These are phyloP conservation scores for Colletotrichum tanaceti DNA, from an alignment of 2,329 filamentous ascomycete species.

Conservation along the genomic window DNA sequence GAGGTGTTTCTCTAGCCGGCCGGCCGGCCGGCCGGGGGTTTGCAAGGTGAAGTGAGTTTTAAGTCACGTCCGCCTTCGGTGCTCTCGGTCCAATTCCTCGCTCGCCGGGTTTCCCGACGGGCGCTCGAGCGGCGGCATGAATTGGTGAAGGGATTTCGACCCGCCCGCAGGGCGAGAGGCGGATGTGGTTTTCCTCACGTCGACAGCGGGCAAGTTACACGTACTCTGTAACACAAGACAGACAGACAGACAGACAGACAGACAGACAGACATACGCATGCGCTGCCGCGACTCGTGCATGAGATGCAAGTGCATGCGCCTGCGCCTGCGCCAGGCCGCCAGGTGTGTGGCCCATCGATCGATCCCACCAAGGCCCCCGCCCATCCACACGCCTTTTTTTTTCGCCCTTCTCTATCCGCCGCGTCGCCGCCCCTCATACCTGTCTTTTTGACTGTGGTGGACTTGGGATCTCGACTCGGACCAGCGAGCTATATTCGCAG, in stretches of 20 bases:
- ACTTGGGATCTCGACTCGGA: constrained; percentile 15
- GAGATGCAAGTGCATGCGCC: constrained; percentile 30
- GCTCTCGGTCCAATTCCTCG: constrained; percentile 36
- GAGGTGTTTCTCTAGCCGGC: constrained; percentile 3
- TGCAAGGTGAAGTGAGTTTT: constrained; percentile 12
- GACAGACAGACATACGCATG: too few relatives aligned
- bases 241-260: constrained; percentile 1
- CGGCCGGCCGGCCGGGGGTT: constrained; percentile 4
- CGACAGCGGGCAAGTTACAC: not conserved
- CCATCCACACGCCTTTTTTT: constrained; percentile 2
- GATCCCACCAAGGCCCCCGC: not conserved
- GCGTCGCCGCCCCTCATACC: not conserved
- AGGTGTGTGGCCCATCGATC: constrained; percentile 10
- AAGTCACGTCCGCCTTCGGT: constrained; percentile 7
- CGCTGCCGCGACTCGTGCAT: constrained; percentile 33
- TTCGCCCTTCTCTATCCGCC: too few relatives aligned
- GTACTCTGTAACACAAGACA: not conserved
- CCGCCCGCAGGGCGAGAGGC: constrained; percentile 7
- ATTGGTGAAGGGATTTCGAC: constrained; percentile 4
- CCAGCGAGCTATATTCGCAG: constrained; percentile 14
- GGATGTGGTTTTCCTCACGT: not conserved
- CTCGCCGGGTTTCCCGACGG: constrained; percentile 12
- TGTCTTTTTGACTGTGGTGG: not conserved
- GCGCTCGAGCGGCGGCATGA: constrained; percentile 13
- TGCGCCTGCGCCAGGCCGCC: constrained; percentile 23